Conservation (phyloP, 2,329 filamentous ascomycete genomes). For the Rhinocladiella similis region DNA sequence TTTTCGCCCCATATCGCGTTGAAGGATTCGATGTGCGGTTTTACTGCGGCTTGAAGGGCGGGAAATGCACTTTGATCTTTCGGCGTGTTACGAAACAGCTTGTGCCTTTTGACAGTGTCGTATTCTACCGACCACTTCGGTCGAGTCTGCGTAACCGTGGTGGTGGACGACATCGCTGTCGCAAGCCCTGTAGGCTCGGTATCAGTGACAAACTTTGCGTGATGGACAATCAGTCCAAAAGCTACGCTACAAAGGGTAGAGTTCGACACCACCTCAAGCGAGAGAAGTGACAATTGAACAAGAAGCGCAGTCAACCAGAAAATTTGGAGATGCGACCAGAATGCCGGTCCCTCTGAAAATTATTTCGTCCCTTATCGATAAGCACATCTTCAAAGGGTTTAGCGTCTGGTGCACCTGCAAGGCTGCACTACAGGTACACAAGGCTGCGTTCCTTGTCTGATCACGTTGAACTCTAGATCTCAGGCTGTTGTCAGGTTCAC, state of each 20-base stretch:
- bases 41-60: conserved; percentile 77
- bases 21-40: conserved; percentile 93
- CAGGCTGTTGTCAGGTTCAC: neutral
- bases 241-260: too few relatives aligned
- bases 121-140: conserved; percentile 83
- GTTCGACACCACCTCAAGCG: too few relatives aligned
- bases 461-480: neutral
- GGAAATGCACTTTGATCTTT: conserved; percentile 87
- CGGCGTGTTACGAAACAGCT: conserved; percentile 85
- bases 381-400: neutral
- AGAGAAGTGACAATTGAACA: too few relatives aligned
- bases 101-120: conserved; percentile 80
- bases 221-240: too few relatives aligned
- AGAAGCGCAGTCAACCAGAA: neutral
- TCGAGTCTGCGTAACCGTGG: conserved; percentile 12
- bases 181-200: neutral
- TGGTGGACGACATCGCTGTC: conserved; percentile 15
- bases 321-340: neutral
- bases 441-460: neutral
- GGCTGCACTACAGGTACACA: neutral
- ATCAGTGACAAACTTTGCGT: neutral
- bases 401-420: neutral
- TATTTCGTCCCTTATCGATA: conserved; percentile 9
- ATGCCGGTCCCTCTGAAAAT: neutral
- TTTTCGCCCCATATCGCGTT: conserved; percentile 83